Evolutionary conservation across 140 eudicot genomes (phyloP).

Genomic region (Erigeron philadelphicus): DNA sequence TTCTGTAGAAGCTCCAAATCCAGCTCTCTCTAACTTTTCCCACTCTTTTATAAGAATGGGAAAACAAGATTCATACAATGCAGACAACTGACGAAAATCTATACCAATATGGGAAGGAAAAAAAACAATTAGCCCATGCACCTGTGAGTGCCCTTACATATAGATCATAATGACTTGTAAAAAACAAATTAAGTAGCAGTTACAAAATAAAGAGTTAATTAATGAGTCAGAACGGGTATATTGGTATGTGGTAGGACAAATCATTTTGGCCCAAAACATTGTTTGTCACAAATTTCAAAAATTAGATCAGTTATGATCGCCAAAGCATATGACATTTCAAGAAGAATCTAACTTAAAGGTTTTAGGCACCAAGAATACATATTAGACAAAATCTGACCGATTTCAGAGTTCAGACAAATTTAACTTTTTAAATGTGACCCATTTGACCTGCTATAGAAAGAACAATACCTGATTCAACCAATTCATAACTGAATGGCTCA

Average conservation of each 20-base stretch:
- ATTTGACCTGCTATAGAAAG: not conserved
- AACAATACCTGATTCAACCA: not conserved
- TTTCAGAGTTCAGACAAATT: not conserved
- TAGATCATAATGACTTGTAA: constrained; percentile 2
- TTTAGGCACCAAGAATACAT: not conserved
- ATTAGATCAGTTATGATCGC: not conserved
- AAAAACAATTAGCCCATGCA: not conserved
- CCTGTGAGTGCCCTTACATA: constrained; percentile 10
- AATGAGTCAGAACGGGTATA: too few species aligned
- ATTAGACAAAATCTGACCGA: not conserved
- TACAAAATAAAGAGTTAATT: not conserved
- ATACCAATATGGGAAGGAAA: constrained; percentile 3
- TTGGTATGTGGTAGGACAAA: not conserved
- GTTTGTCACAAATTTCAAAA: not conserved
- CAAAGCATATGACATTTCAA: not conserved
- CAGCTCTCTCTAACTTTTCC: constrained; percentile 46
- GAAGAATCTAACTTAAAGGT: not conserved
- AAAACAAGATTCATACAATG: constrained; percentile 47
- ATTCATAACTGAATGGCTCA: not conserved
- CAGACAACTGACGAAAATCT: constrained; percentile 46
- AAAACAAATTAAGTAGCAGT: not conserved
- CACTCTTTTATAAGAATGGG: constrained; percentile 48
- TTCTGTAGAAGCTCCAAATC: constrained; percentile 33
- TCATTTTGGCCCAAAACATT: not conserved
- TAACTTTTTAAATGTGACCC: not conserved